Percentiles rank a stretch among this genome's conserved stretches.
phyloP scores from a whole-genome alignment of 2,329 filamentous ascomycete species.

The Sordariomycetes sp. region DNA sequence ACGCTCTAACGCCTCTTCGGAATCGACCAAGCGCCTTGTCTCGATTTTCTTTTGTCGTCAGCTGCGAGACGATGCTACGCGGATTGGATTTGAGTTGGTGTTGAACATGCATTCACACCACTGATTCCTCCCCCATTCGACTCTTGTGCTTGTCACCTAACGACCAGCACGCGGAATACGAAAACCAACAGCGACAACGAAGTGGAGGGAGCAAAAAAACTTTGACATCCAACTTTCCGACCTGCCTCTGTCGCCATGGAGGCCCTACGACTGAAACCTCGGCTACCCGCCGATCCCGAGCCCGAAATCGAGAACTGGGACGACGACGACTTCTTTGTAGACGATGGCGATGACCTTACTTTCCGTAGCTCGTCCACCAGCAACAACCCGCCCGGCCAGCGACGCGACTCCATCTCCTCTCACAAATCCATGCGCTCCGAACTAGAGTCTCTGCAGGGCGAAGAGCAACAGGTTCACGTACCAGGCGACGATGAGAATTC shows the following conservation, averaged over 20 bases:
- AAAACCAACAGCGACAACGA: not conserved
- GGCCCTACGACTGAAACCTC: slow-evolving; percentile 39
- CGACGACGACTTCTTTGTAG: slow-evolving; percentile 58
- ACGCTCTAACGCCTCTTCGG: not conserved
- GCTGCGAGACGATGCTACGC: slow-evolving; percentile 10
- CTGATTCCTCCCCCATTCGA: not conserved
- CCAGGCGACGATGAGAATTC: slow-evolving; percentile 77
- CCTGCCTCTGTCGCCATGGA: slow-evolving; percentile 32
- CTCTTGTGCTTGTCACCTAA: not conserved
- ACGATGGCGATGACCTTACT: slow-evolving; percentile 56
- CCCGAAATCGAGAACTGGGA: slow-evolving; percentile 64
- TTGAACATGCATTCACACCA: slow-evolving; percentile 13
- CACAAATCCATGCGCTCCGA: slow-evolving; percentile 75
- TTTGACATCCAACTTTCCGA: not conserved
- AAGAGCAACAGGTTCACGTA: slow-evolving; percentile 80
- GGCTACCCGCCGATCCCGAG: slow-evolving; percentile 41
- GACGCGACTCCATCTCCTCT: slow-evolving; percentile 71
- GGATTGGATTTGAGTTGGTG: slow-evolving; percentile 7
- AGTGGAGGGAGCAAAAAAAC: not conserved
- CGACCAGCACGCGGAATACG: not conserved
- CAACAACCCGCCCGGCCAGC: slow-evolving; percentile 31
- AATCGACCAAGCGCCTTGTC: not conserved
- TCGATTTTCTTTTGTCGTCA: not conserved
- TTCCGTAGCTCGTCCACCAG: slow-evolving; percentile 41
- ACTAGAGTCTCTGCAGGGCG: slow-evolving; percentile 61